Evolutionary conservation across 345 rosid species (phyloP).

Genomic region (Hypericum perforatum): DNA sequence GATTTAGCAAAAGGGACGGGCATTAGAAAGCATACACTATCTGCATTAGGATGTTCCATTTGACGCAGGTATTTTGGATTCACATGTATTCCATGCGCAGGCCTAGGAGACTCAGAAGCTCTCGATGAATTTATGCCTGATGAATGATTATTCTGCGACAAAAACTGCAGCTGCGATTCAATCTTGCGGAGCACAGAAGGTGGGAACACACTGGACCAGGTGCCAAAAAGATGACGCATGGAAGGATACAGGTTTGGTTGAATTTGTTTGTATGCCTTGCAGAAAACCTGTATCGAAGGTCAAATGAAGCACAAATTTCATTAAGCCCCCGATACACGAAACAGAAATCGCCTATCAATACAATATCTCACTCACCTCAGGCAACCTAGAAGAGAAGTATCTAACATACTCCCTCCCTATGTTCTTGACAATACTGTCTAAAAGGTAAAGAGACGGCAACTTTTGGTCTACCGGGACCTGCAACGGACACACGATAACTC

Average conservation of each 20-base stretch:
- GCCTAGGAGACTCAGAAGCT: constrained; percentile 66
- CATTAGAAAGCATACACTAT: constrained; percentile 51
- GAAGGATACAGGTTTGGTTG: constrained; percentile 56
- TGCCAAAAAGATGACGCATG: constrained; percentile 91
- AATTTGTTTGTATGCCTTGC: constrained; percentile 70
- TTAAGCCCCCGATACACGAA: background rate
- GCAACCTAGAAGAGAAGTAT: constrained; percentile 1
- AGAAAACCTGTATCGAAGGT: constrained; percentile 52
- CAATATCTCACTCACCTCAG: background rate
- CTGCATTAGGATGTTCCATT: constrained; percentile 51
- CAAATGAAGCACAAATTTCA: background rate
- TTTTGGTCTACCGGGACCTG: background rate
- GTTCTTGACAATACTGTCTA: constrained; percentile 6
- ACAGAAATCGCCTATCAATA: background rate
- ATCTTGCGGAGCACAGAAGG: constrained; percentile 57
- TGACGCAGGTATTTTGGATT: constrained; percentile 90
- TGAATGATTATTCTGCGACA: constrained; percentile 44
- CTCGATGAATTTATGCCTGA: constrained; percentile 34
- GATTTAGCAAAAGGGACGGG: no score
- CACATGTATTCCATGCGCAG: constrained; percentile 89
- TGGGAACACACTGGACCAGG: constrained; percentile 89
- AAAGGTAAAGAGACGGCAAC: constrained; percentile 3
- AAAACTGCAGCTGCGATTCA: constrained; percentile 55
- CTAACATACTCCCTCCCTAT: background rate
- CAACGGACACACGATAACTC: background rate